phyloP scores from a whole-genome alignment of 306 rosid species.

The Styphnolobium japonicum region DNA sequence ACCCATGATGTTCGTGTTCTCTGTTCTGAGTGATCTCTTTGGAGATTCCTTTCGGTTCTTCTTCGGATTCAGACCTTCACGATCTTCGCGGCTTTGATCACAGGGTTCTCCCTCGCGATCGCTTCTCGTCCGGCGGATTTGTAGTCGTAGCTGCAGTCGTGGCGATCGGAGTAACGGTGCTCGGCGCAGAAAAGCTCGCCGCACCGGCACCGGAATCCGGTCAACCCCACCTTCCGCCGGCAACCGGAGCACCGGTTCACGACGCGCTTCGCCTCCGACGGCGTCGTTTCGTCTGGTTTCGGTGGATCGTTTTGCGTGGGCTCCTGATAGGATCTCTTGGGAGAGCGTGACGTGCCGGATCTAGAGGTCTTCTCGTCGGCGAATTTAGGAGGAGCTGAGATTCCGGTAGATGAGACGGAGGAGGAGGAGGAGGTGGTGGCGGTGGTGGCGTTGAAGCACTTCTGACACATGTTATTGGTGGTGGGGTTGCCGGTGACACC shows the following conservation, averaged over 20 bases:
- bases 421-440: slow-evolving; percentile 11
- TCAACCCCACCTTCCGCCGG: slow-evolving; percentile 70
- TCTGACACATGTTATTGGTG: slow-evolving; percentile 88
- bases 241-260: slow-evolving; percentile 91
- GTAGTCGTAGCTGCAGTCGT: slow-evolving; percentile 88
- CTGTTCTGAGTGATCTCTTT: too few species aligned
- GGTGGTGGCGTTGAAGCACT: slow-evolving; percentile 63
- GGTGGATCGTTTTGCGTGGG: too few species aligned
- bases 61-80: slow-evolving; percentile 61
- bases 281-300: slow-evolving; percentile 30
- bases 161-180: slow-evolving; percentile 95
- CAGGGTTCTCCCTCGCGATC: slow-evolving; percentile 93
- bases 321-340: slow-evolving; percentile 25
- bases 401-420: background rate
- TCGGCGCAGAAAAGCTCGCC: slow-evolving; percentile 87
- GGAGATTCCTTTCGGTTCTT: slow-evolving; percentile 19
- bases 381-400: slow-evolving; percentile 21
- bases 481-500: slow-evolving; percentile 77
- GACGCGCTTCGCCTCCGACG: slow-evolving; percentile 45
- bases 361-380: slow-evolving; percentile 42
- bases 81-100: slow-evolving; percentile 82
- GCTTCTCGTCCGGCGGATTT: slow-evolving; percentile 85
- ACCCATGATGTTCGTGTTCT: too few species aligned
- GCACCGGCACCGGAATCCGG: slow-evolving; percentile 93
- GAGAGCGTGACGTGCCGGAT: slow-evolving; percentile 41